These are phyloP conservation scores for Caloboletus firmus DNA, from an alignment of 1,284 basidiomycete species.

Conservation along the genomic window DNA sequence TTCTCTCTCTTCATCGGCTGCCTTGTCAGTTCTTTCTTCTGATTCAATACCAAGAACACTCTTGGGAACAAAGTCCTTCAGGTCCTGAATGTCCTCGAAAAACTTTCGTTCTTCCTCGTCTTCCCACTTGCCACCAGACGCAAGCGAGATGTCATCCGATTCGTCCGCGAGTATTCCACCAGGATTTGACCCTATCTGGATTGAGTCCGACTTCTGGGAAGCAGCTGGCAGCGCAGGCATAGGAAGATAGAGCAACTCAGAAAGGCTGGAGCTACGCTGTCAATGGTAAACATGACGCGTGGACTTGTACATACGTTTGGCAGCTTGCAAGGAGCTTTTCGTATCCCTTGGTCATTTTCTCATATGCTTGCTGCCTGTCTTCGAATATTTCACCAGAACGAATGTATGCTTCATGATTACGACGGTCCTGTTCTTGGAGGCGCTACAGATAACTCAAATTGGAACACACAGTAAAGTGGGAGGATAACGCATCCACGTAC, in stretches of 20 bases:
- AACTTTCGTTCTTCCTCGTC: constrained; percentile 96
- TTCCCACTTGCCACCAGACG: constrained; percentile 88
- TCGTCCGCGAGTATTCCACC: constrained; percentile 45
- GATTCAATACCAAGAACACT: constrained; percentile 83
- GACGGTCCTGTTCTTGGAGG: constrained; percentile 93
- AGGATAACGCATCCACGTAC: constrained; percentile 45
- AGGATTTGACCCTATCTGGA: constrained; percentile 65
- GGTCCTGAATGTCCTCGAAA: constrained; percentile 91
- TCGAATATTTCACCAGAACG: constrained; percentile 99
- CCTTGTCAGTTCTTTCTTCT: constrained; percentile 41
- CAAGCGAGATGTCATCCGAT: constrained; percentile 55
- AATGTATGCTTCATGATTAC: constrained; percentile 98
- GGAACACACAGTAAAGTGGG: background rate
- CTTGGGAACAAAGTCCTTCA: constrained; percentile 89
- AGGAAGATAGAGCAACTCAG: constrained; percentile 82
- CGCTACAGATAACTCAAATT: constrained; percentile 49
- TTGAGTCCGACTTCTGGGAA: constrained; percentile 76
- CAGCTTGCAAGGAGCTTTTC: constrained; percentile 87
- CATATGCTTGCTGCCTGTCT: constrained; percentile 96
- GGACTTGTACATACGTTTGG: constrained; percentile 60
- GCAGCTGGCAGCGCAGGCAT: constrained; percentile 82
- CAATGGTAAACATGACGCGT: background rate
- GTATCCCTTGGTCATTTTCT: constrained; percentile 95
- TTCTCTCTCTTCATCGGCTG: constrained; percentile 48
- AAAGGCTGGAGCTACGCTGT: constrained; percentile 55